Percentiles rank a stretch among this genome's conserved stretches.
These are phyloP conservation scores for Venturia carpophila DNA, from an alignment of 2,329 filamentous ascomycete genomes.

Conservation along the genomic window DNA sequence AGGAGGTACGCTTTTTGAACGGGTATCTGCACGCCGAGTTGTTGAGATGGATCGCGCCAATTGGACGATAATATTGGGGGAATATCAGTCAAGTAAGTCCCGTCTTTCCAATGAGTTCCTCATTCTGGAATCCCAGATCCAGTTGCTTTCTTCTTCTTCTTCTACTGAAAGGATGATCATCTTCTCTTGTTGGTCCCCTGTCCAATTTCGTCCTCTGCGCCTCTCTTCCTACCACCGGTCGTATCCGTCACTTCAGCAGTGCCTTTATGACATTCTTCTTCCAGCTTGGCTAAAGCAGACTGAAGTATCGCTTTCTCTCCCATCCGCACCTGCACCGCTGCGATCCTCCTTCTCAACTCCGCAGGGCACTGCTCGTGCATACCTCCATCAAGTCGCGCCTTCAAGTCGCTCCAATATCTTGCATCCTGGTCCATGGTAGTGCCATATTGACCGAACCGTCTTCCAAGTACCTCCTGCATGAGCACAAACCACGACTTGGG, in stretches of 20 bases:
- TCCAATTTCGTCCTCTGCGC: slow-evolving; percentile 1
- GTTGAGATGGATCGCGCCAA: too few species aligned
- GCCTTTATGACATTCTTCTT: slow-evolving; percentile 4
- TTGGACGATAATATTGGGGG: too few species aligned
- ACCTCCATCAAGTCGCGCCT: slow-evolving; percentile 27
- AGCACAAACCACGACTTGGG: slow-evolving; percentile 34
- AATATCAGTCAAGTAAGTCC: too few species aligned
- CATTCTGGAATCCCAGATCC: too few species aligned
- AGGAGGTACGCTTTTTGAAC: neutral
- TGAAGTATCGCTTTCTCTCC: slow-evolving; percentile 64
- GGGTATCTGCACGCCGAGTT: neutral
- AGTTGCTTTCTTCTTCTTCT: neutral
- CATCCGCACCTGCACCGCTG: slow-evolving; percentile 60
- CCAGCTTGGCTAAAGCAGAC: slow-evolving; percentile 39
- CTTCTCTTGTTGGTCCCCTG: neutral
- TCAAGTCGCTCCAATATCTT: slow-evolving; percentile 22
- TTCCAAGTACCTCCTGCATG: slow-evolving; percentile 33
- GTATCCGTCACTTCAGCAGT: slow-evolving; percentile 1
- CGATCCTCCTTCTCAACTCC: slow-evolving; percentile 41
- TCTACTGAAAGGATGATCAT: neutral
- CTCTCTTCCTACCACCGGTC: neutral
- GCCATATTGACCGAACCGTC: slow-evolving; percentile 41
- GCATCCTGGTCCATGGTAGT: slow-evolving; percentile 49
- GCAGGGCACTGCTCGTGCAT: slow-evolving; percentile 62
- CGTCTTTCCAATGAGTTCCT: too few species aligned